These are phyloP conservation scores for Rhizoclosmatium globosum DNA, from an alignment of 192 early-diverging fungal genomes.

Conservation along the genomic window DNA sequence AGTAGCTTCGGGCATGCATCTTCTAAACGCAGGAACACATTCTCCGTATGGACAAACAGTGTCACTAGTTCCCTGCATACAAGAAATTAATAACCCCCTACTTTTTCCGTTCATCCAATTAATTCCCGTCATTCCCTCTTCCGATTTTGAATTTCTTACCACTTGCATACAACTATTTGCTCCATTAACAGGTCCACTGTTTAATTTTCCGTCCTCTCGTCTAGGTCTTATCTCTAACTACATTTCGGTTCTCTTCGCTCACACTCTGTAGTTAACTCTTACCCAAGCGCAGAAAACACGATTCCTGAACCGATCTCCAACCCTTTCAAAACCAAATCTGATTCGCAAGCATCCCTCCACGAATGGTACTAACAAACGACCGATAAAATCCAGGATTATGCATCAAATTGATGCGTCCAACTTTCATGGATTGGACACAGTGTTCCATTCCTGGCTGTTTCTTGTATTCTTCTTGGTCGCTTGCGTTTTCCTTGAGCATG, in stretches of 20 bases:
- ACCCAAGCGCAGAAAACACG: constrained; percentile 27
- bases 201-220: no score
- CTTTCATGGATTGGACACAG: no score
- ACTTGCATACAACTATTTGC: background rate
- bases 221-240: background rate
- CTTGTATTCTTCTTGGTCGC: no score
- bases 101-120: no score
- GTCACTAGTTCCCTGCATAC: background rate
- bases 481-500: no score
- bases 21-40: background rate
- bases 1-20: background rate
- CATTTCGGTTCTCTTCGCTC: background rate
- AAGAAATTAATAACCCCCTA: no score
- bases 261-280: background rate
- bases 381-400: constrained; percentile 24
- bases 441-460: no score
- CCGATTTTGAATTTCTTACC: no score
- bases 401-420: background rate
- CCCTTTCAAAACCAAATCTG: background rate
- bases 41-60: background rate
- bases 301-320: constrained; percentile 1
- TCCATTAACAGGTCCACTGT: background rate
- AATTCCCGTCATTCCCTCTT: no score
- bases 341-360: background rate
- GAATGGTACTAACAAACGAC: constrained; percentile 6